phyloP scores from a whole-genome alignment of 2,329 filamentous ascomycete genomes.

The Cladosporium oxysporum region DNA sequence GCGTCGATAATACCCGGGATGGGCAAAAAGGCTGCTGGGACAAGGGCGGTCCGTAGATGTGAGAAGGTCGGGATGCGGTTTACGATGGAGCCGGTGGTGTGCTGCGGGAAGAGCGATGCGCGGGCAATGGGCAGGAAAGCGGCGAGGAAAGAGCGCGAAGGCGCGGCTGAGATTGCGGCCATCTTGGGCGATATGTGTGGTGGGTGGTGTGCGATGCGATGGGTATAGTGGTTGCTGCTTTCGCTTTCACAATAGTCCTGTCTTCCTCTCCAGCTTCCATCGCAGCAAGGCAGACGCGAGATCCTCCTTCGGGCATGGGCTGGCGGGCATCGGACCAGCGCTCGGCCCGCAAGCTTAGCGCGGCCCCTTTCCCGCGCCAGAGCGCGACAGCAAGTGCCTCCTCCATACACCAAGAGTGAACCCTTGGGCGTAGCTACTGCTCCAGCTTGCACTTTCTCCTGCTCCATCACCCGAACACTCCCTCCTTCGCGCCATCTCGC shows the following conservation, averaged over 20 bases:
- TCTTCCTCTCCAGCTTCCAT: not conserved
- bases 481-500: constrained; percentile 10
- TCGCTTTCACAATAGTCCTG: not conserved
- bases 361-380: constrained; percentile 5
- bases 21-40: constrained; percentile 61
- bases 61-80: constrained; percentile 46
- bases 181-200: constrained; percentile 28
- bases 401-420: constrained; percentile 10
- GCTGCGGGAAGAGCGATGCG: constrained; percentile 42
- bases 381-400: constrained; percentile 1
- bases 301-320: constrained; percentile 10
- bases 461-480: not conserved
- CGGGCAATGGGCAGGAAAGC: constrained; percentile 57
- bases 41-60: constrained; percentile 51
- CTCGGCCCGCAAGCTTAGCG: not conserved
- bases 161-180: constrained; percentile 41
- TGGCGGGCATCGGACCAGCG: not conserved
- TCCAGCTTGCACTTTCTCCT: constrained; percentile 17
- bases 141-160: constrained; percentile 45
- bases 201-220: not conserved
- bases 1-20: constrained; percentile 72
- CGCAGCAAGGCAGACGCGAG: not conserved
- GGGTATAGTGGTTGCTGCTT: not conserved
- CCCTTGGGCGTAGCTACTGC: constrained; percentile 16
- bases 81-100: constrained; percentile 46